Base-by-base conservation (phyloP, 164 flowering plant species). In the Umbellularia californica region DNA sequence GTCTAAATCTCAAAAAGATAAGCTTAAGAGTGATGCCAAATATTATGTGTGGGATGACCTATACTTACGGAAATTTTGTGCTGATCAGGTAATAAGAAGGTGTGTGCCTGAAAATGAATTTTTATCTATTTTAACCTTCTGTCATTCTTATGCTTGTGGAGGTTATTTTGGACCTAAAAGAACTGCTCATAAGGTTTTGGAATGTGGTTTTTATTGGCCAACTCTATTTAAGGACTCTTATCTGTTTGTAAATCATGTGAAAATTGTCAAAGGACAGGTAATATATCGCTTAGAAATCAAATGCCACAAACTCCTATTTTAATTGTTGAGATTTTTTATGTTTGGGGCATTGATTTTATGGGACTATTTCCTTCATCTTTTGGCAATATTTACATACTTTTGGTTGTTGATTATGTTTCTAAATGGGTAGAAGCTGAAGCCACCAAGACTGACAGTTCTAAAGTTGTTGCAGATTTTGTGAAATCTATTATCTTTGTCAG, bases 361-460 rank as follows among this genome's bases (percentile, higher is more conserved):
- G 15, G 25, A 63, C 65, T 25, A 7, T 63, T 63, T 13, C 65
- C 25, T 20, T 19, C 19, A 20, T 63, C 65, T 63, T 19, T 63
- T 63, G 65, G 25, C n/a, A 11, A 13, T 63, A 6, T 20, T 63
- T 63, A 63, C 19, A 63, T 23, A 11, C 19, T 63, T 27, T 27
- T 27, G 28, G 28, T 3, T 27, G 28, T 27, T 27, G 28, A 27
- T 27, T 27, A 27, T 27, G 65, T 23, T 20, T 90, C 55, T 10
- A 51, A 51, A 2, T 51, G 11, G 55, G 55, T 51, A 27, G 65
- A 62, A 62, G 65, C 65, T 20, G 5, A 62, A 62, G 65, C 65
- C 23, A 62, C 65, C 1, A 17, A 22, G 25, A 62, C 65, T 62
- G 23, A 62, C 20, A n/a, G 20, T 62, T 62, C 25, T 62, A 62